Evolutionary conservation across 2,329 filamentous ascomycete genomes (phyloP), one percentile per base, ranked within the genome.

Genomic region (Cladosporium halotolerans): DNA sequence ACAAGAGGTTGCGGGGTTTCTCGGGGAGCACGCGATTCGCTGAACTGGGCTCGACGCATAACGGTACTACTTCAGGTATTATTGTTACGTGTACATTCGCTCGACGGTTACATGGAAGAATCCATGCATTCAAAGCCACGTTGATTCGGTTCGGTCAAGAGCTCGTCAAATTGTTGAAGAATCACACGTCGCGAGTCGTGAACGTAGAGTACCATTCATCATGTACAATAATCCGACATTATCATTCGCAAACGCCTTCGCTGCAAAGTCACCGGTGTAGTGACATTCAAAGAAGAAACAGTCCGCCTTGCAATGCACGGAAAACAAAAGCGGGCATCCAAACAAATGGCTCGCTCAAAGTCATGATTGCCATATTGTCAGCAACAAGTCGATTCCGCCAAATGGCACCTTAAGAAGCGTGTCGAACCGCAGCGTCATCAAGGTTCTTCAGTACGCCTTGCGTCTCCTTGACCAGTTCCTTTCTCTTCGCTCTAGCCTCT

Each of bases 381-480:
- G 31, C 23, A 28, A 5, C 32, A 19, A 33, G 13, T 45, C 45
- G 47, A 41, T 14, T 39, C 36, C 8, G n/a, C 16, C 36, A 39
- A 39, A 39, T 43, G 34, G 45, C 3, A 13, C 43, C 19, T 44
- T 34, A 36, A 53, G 33, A 45, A 47, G 42, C 42, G 48, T 45
- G 42, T 28, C 45, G 56, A 23, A 55, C 39, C 42, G 53, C 57
- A 57, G 62, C 58, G 60, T 58, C 43, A 52, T 93, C 88, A 55
- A 92, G 66, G 28, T 76, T 74, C 63, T 78, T 83, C 59, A 93
- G 69, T 41, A 86, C 72, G 9, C 74, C 78, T 67, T 92, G 86
- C 3, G 86, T 83, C 58, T 85, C 78, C 62, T 76, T 81, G n/a
- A 92, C 85, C 47, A 91, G 69, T 54, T 84, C 85, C 72, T 87